Evolutionary conservation across 495 filamentous ascomycete genomes (phyloP).

Genomic region (Xylaria sp.): DNA sequence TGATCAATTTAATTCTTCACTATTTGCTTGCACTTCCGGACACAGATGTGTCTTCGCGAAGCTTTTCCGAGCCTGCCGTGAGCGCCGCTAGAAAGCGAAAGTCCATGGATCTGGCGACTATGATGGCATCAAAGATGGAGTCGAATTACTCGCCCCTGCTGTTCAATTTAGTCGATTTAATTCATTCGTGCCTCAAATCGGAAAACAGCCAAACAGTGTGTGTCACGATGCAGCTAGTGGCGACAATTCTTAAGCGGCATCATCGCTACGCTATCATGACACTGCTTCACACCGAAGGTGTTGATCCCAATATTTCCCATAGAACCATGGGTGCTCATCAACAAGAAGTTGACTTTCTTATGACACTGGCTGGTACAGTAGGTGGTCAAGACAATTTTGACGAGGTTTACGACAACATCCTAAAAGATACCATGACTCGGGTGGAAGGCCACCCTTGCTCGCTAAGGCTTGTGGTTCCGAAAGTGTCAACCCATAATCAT

Average conservation of each 20-base stretch:
- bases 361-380: conserved; percentile 74
- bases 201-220: conserved; percentile 85
- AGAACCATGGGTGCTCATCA: conserved; percentile 82
- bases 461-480: conserved; percentile 61
- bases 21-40: conserved; percentile 85
- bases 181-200: conserved; percentile 83
- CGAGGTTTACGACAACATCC: conserved; percentile 79
- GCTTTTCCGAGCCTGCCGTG: conserved; percentile 42
- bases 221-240: conserved; percentile 83
- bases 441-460: conserved; percentile 86
- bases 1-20: conserved; percentile 90
- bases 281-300: conserved; percentile 68
- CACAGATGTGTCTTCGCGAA: conserved; percentile 30
- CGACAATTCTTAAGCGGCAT: conserved; percentile 83
- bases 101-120: conserved; percentile 85
- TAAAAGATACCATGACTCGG: conserved; percentile 77
- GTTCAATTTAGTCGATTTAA: conserved; percentile 93
- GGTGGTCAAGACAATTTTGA: conserved; percentile 74
- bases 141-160: conserved; percentile 79
- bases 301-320: conserved; percentile 56
- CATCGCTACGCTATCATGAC: conserved; percentile 83
- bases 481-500: conserved; percentile 58
- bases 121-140: conserved; percentile 71
- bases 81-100: conserved; percentile 79
- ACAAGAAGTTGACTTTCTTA: conserved; percentile 76